Percentiles rank a stretch among this genome's conserved stretches.
Conservation (phyloP, 23 red algal species). For the Gracilaria vermiculophylla region DNA sequence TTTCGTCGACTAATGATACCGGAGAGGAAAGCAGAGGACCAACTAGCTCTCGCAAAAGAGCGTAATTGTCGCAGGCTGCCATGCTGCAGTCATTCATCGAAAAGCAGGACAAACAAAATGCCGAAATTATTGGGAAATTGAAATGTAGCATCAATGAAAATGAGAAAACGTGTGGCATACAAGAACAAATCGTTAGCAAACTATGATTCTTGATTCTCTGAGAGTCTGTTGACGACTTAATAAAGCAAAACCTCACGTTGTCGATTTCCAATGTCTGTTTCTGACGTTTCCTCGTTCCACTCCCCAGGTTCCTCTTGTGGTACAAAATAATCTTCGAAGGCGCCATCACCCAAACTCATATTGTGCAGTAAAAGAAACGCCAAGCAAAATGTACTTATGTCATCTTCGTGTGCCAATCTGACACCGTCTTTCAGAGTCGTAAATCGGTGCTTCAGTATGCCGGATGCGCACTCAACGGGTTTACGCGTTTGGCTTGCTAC, state of each 20-base stretch:
- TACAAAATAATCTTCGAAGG: background rate
- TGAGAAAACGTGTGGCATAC: background rate
- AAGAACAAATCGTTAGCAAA: background rate
- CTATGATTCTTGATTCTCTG: background rate
- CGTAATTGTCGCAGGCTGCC: no score
- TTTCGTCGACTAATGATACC: no score
- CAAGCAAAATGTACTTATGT: background rate
- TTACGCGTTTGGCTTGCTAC: constrained; percentile 11
- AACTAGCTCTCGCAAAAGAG: no score
- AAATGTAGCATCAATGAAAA: background rate
- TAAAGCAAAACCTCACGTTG: constrained; percentile 11
- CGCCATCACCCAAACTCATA: constrained; percentile 9
- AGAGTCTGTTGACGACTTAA: background rate
- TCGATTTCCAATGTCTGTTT: background rate
- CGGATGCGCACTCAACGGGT: constrained; percentile 30
- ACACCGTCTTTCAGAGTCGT: background rate
- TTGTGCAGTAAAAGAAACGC: background rate
- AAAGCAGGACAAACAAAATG: background rate
- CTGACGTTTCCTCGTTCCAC: background rate
- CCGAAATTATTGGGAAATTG: background rate
- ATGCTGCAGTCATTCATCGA: background rate
- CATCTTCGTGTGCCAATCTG: constrained; percentile 10
- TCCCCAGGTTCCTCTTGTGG: background rate
- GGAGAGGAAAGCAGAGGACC: no score
- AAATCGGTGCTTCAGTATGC: constrained; percentile 37